Percentiles rank a stretch among this genome's conserved stretches.
Conservation (phyloP, 768 basidiomycete species). For the Amanita inopinata region DNA sequence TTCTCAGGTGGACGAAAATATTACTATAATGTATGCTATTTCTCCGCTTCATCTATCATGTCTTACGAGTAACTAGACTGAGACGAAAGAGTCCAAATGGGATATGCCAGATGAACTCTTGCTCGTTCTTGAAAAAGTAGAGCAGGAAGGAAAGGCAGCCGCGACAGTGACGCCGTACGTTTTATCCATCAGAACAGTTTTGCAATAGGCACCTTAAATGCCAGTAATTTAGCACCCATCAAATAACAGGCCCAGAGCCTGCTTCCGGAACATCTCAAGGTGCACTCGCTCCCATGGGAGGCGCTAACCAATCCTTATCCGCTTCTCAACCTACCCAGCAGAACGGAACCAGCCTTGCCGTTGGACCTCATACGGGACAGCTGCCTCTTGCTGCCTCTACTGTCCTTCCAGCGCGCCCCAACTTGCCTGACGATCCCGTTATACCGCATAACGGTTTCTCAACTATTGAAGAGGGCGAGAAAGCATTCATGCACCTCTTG, state of each 20-base stretch:
- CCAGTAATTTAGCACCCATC: constrained; percentile 16
- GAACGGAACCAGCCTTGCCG: constrained; percentile 44
- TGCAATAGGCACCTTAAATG: constrained; percentile 4
- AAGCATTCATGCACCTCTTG: constrained; percentile 86
- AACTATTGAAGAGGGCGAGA: constrained; percentile 84
- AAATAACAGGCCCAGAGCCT: constrained; percentile 32
- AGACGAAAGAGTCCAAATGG: constrained; percentile 94
- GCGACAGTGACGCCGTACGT: constrained; percentile 18
- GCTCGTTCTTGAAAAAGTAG: constrained; percentile 76
- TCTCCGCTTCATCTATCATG: neutral
- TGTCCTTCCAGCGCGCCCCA: constrained; percentile 63
- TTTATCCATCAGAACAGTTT: neutral
- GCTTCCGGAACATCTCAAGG: constrained; percentile 39
- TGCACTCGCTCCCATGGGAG: constrained; percentile 43
- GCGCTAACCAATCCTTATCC: constrained; percentile 40
- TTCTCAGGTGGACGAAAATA: constrained; percentile 87
- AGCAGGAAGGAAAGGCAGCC: constrained; percentile 52
- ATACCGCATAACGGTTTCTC: constrained; percentile 86
- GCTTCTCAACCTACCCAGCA: constrained; percentile 37
- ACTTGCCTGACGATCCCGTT: constrained; percentile 77
- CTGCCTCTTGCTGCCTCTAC: constrained; percentile 53
- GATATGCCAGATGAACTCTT: constrained; percentile 92
- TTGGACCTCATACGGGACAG: constrained; percentile 41
- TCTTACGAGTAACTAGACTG: constrained; percentile 38
- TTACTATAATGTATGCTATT: constrained; percentile 62